Conservation (phyloP, 495 filamentous ascomycete genomes). For the Penicillium robsamsonii region DNA sequence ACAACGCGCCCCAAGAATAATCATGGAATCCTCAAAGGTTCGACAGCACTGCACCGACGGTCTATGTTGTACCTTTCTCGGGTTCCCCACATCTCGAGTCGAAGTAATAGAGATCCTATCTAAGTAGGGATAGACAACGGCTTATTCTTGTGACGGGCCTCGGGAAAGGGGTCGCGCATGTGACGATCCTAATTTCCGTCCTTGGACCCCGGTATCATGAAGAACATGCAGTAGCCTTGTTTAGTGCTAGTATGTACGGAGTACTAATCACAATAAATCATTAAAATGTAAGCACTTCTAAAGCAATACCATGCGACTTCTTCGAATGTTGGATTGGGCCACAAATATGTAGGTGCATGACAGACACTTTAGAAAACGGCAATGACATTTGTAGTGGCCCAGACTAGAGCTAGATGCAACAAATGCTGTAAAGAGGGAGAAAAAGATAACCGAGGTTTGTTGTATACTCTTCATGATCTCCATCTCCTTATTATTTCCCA, state of each 20-base stretch:
- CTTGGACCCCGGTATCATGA: background rate
- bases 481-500: background rate
- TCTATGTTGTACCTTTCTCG: background rate
- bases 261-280: background rate
- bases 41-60: background rate
- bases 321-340: background rate
- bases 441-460: background rate
- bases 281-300: too few relatives aligned
- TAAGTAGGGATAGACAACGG: background rate
- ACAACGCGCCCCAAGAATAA: background rate
- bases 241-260: background rate
- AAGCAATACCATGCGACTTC: background rate
- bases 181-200: background rate
- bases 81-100: background rate
- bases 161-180: too few relatives aligned
- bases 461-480: background rate
- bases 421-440: background rate
- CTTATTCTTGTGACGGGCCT: background rate
- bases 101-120: background rate
- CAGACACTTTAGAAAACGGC: background rate
- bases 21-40: background rate
- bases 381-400: background rate
- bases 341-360: background rate
- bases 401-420: background rate
- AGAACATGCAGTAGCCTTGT: background rate